These are phyloP conservation scores for Clavispora fructus DNA, from an alignment of 805 yeast species.

Conservation along the genomic window DNA sequence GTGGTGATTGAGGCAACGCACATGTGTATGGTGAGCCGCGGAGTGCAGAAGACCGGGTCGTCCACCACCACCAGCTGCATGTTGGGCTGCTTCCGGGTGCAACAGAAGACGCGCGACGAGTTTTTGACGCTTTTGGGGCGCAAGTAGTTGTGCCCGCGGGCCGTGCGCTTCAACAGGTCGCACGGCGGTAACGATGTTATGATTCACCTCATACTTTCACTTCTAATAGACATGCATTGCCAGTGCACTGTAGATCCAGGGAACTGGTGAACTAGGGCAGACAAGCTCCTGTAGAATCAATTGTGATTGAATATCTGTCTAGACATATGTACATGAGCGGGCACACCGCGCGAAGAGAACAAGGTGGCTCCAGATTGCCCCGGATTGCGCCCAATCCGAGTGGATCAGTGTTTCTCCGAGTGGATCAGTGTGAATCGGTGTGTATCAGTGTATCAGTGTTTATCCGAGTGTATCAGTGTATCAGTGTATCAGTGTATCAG, in stretches of 20 bases:
- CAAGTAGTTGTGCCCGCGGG: slow-evolving; percentile 23
- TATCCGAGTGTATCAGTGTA: no score
- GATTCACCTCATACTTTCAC: slow-evolving; percentile 15
- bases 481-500: no score
- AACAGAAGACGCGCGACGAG: slow-evolving; percentile 95
- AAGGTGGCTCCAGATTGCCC: no score
- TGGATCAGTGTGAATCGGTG: no score
- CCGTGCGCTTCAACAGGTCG: slow-evolving; percentile 1
- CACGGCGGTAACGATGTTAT: slow-evolving; percentile 4
- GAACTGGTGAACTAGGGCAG: no score
- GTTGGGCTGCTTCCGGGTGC: slow-evolving; percentile 92
- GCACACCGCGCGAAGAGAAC: no score
- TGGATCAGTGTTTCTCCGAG: no score
- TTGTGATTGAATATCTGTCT: no score
- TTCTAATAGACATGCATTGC: slow-evolving; percentile 5
- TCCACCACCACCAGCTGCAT: slow-evolving; percentile 92
- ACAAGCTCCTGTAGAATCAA: no score
- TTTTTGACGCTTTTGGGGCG: slow-evolving; percentile 77
- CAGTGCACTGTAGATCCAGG: neutral
- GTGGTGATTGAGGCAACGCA: slow-evolving; percentile 97
- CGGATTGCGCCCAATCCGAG: no score
- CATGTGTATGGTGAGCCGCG: slow-evolving; percentile 99
- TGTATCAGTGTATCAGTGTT: no score
- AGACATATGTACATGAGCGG: no score
- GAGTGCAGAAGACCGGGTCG: slow-evolving; percentile 93